A percentile compares a stretch with the other conserved stretches of the same genome.
phyloP scores from a whole-genome alignment of 352 stramenopile genomes.

The Globisporangium camurandrum region DNA sequence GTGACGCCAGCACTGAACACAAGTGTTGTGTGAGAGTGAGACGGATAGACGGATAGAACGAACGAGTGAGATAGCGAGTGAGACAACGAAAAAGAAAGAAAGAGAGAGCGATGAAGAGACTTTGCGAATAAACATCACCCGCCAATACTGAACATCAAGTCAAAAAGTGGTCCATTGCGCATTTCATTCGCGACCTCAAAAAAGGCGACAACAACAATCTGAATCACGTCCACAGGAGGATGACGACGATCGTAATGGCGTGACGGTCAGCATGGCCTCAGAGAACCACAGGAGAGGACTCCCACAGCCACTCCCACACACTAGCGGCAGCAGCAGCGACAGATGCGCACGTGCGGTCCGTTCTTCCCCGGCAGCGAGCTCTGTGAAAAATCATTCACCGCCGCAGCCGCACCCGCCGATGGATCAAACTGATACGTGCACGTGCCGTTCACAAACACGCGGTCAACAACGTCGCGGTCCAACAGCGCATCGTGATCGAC shows the following conservation, averaged over 20 bases:
- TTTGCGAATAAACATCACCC: too few relatives aligned
- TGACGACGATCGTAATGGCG: background rate
- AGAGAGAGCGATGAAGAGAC: too few relatives aligned
- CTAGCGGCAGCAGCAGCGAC: conserved; percentile 45
- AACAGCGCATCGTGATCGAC: conserved; percentile 33
- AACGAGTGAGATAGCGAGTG: too few relatives aligned
- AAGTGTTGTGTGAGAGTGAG: too few relatives aligned
- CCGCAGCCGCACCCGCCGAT: background rate
- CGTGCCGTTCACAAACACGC: conserved; percentile 58
- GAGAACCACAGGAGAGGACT: too few relatives aligned
- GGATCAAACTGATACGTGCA: conserved; percentile 42
- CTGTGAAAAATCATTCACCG: conserved; percentile 33
- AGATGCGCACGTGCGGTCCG: conserved; percentile 43
- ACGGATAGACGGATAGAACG: background rate
- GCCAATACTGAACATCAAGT: background rate
- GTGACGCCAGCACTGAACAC: too few relatives aligned
- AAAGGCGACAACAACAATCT: too few relatives aligned
- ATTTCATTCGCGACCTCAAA: too few relatives aligned
- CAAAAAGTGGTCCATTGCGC: background rate
- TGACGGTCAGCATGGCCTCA: too few relatives aligned
- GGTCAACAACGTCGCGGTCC: conserved; percentile 37
- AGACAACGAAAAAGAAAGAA: too few relatives aligned
- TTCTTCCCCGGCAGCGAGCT: conserved; percentile 71
- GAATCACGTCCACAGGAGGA: too few relatives aligned
- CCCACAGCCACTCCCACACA: too few relatives aligned